Evolutionary conservation across 108 stramenopile genomes (phyloP), one percentile per base, ranked within the genome.

Genomic region (Stephanodiscus triporus): DNA sequence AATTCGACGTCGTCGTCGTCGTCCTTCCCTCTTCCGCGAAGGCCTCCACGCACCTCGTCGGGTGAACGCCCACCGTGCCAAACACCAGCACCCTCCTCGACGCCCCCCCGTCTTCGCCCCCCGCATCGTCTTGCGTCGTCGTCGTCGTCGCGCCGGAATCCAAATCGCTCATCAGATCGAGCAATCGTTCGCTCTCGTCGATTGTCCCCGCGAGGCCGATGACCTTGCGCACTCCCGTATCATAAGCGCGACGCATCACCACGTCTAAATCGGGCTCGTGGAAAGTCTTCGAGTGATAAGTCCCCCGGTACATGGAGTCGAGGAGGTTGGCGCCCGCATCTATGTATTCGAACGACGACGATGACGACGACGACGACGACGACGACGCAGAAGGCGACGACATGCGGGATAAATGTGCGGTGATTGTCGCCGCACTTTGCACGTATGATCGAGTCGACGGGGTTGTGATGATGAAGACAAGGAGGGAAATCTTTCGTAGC

Each of bases 281-380:
- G 17, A 85, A 82, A 36, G 60, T 38, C 73, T 91, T 97, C 10
- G 90, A 94, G 61, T 84, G 75, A 67, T 97, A 99, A 5, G 62
- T 68, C 0, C 98, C 98, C 37, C 84, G 69, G 66, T 87, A 99
- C 70, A 89, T 84, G 14, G 87, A 76, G 64, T 99, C 97, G 43
- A 92, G 60, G 8, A 98, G 72, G 73, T 99, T 99, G 71, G 95
- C 93, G 53, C 98, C 98, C 76, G 97, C 97, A 72, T 99, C 98
- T 30, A 98, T 84, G 77, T 84, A 43, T 17, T 43, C 16, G 66
- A n/a, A 30, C 7, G 51, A 30, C 30, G 30, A 30, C 4, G 56
- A 27, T 8, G 26, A 16, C 30, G 56, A 57, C 24, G 56, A 30
- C 30, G 56, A 4, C 9, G 56, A 57, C 9, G 56, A 57, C 29